A percentile compares a stretch with the other conserved stretches of the same genome.
phyloP scores from a whole-genome alignment of 106 monocot species.

The Acorus gramineus region DNA sequence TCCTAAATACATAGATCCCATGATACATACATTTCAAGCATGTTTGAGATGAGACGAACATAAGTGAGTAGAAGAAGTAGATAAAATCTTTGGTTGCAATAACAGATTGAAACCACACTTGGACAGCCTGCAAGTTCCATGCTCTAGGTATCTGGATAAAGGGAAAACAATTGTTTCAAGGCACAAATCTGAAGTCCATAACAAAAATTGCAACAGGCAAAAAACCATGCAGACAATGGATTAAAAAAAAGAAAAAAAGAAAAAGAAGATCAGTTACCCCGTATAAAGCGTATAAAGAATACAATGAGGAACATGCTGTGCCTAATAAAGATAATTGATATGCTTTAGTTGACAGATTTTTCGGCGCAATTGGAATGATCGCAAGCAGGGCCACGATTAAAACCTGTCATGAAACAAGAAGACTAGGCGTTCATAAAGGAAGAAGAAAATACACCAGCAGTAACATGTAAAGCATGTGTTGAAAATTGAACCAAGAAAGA shows the following conservation, averaged over 20 bases:
- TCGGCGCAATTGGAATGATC: constrained; percentile 52
- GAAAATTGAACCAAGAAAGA: no score
- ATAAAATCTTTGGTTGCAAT: constrained; percentile 71
- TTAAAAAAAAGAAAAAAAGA: constrained; percentile 2
- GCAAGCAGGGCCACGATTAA: constrained; percentile 48
- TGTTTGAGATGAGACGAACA: constrained; percentile 52
- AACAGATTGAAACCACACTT: constrained; percentile 63
- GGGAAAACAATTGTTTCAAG: constrained; percentile 1
- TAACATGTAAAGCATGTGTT: neutral
- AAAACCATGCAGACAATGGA: neutral
- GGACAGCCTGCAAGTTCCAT: constrained; percentile 58
- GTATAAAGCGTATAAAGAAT: constrained; percentile 50
- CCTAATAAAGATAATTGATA: constrained; percentile 62
- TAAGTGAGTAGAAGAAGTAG: constrained; percentile 56
- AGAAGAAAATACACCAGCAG: neutral
- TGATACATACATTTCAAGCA: constrained; percentile 63
- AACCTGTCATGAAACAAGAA: constrained; percentile 30
- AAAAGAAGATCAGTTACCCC: constrained; percentile 28
- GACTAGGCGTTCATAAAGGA: neutral
- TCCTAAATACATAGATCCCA: neutral
- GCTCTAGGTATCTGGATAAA: constrained; percentile 58
- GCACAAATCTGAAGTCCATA: neutral
- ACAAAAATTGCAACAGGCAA: neutral
- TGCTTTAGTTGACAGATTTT: constrained; percentile 42
- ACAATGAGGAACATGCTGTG: constrained; percentile 53